These are phyloP conservation scores for Phytopythium montanum DNA, from an alignment of 352 stramenopile species.

Conservation along the genomic window DNA sequence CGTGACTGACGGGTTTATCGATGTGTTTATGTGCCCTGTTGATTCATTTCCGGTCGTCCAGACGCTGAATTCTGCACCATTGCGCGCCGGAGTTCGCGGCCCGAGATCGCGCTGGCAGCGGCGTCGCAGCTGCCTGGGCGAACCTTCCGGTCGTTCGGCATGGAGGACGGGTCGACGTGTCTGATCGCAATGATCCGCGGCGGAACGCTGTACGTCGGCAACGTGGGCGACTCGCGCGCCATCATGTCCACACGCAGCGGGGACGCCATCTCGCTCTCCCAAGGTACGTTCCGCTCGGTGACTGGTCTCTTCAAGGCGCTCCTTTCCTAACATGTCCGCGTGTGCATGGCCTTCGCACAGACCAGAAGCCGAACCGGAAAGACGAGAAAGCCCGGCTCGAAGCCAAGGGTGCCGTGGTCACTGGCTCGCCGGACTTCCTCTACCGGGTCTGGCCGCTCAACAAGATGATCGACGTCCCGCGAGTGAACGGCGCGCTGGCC, in stretches of 20 bases:
- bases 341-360: slow-evolving; percentile 14
- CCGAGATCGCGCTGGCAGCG: slow-evolving; percentile 20
- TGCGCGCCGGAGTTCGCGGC: slow-evolving; percentile 35
- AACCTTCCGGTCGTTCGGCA: slow-evolving; percentile 39
- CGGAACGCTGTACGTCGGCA: slow-evolving; percentile 66
- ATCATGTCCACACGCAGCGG: slow-evolving; percentile 59
- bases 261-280: slow-evolving; percentile 52
- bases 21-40: not conserved
- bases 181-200: slow-evolving; percentile 75
- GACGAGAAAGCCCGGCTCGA: slow-evolving; percentile 69
- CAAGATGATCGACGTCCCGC: slow-evolving; percentile 72
- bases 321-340: not conserved
- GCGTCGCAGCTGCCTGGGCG: slow-evolving; percentile 16
- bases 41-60: slow-evolving; percentile 5
- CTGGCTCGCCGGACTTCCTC: slow-evolving; percentile 55
- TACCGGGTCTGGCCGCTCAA: slow-evolving; percentile 75
- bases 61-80: slow-evolving; percentile 71
- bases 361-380: slow-evolving; percentile 81
- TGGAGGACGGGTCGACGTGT: slow-evolving; percentile 77
- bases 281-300: slow-evolving; percentile 17
- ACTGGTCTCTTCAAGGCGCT: not conserved
- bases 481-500: slow-evolving; percentile 74
- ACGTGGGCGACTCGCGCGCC: slow-evolving; percentile 81
- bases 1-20: not conserved
- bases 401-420: slow-evolving; percentile 66